phyloP scores from a whole-genome alignment of 352 stramenopile species.

The Globisporangium yorkense region DNA sequence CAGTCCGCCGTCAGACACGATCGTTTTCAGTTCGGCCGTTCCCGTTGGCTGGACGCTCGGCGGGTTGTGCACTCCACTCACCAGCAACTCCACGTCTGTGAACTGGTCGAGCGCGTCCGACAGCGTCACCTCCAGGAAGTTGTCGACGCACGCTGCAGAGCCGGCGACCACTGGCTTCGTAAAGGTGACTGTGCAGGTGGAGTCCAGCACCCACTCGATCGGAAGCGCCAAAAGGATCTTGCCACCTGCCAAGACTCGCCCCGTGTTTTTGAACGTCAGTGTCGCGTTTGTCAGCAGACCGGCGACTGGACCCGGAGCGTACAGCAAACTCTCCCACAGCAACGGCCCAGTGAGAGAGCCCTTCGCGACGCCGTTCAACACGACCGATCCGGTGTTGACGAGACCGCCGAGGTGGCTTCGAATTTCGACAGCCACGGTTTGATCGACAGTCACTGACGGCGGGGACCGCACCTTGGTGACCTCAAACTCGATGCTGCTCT shows the following conservation, averaged over 20 bases:
- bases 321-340: constrained; percentile 38
- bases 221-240: constrained; percentile 35
- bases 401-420: constrained; percentile 39
- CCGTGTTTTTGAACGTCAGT: constrained; percentile 33
- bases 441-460: constrained; percentile 25
- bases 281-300: constrained; percentile 34
- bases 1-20: constrained; percentile 36
- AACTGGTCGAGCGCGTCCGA: constrained; percentile 31
- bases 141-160: constrained; percentile 22
- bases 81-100: constrained; percentile 26
- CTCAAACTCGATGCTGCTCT: constrained; percentile 27
- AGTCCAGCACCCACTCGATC: constrained; percentile 34
- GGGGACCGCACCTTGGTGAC: constrained; percentile 42
- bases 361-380: constrained; percentile 25
- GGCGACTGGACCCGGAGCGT: constrained; percentile 44
- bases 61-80: constrained; percentile 44
- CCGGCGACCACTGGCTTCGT: constrained; percentile 25
- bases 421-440: constrained; percentile 16
- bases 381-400: constrained; percentile 35
- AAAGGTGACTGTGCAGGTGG: constrained; percentile 26
- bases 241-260: constrained; percentile 27
- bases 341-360: constrained; percentile 31
- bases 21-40: constrained; percentile 16
- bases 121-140: constrained; percentile 28
- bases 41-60: constrained; percentile 23